Evolutionary conservation across 2,329 filamentous ascomycete genomes (phyloP), one percentile per base, ranked within the genome.

Genomic region (Pseudocercospora pini-densiflorae): DNA sequence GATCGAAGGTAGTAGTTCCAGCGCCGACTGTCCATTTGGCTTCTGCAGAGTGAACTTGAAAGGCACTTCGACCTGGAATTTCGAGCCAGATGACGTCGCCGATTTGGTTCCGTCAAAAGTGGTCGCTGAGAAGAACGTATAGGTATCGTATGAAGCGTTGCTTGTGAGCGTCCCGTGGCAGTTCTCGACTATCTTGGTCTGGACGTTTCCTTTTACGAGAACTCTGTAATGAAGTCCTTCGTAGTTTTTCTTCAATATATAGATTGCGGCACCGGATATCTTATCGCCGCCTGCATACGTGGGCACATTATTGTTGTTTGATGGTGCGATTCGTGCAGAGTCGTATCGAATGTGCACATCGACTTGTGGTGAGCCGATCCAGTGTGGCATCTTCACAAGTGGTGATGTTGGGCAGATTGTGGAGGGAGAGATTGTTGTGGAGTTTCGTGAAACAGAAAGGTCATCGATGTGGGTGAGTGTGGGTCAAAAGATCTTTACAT

Each of bases 81-180:
- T 59, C n/a, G 36, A 43, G 36, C 21, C 45, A 6, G 24, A 21
- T 24, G 47, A 24, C 16, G 29, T 54, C n/a, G 59, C 53, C 19
- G 59, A 19, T 21, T 43, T 59, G 2, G n/a, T 21, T 10, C 67
- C 61, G 21, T 68, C 63, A 49, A 64, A 68, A 5, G 63, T 24
- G 10, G 54, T 19, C 12, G 61, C 62, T n/a, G 64, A 68, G 14
- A 68, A 54, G 36, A 68, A 66, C 51, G 62, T 64, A 21, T 64
- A 59, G 12, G 62, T 55, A 21, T 67, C 65, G 43, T 64, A 43
- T 45, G 45, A 61, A 4, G 62, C 55, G 29, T 43, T 62, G 31
- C 58, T 62, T 24, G 57, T 64, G n/a, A 67, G 54, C n/a, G 62
- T 57, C 8, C 62, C 58, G 23, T 53, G 51, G 29, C 53, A 36